Conservation (phyloP, 129 eudicot species). For the Erigeron canadensis region DNA sequence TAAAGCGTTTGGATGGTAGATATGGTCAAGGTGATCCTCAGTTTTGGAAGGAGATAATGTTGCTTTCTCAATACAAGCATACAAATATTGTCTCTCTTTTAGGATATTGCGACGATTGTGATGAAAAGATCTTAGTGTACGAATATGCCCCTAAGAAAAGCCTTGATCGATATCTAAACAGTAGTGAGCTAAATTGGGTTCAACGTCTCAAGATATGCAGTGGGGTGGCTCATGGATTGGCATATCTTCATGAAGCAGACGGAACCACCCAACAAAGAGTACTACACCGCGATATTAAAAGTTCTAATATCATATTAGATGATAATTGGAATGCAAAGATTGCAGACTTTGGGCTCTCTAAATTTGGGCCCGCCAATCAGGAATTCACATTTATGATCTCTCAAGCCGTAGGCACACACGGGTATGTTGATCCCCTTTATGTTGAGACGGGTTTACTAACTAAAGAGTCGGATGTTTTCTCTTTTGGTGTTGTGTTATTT, state of each 20-base stretch:
- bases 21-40: not conserved
- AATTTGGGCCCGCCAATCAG: not conserved
- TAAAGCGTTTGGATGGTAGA: not conserved
- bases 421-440: not conserved
- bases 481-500: not conserved
- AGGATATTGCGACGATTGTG: not conserved
- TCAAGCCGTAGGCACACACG: not conserved
- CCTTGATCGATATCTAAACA: not conserved
- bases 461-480: not conserved
- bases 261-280: not conserved
- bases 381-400: not conserved
- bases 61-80: not conserved
- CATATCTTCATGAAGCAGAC: not conserved
- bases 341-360: not conserved
- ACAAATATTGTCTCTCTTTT: not conserved
- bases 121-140: not conserved
- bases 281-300: not conserved
- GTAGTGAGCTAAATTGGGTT: not conserved
- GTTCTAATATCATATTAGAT: not conserved
- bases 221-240: not conserved
- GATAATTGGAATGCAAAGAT: not conserved
- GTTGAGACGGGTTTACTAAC: not conserved
- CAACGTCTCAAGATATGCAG: not conserved
- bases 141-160: not conserved
- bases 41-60: not conserved